These are phyloP conservation scores for Basidiobolus heterosporus DNA, from an alignment of 371 early-diverging fungal genomes.

Conservation along the genomic window DNA sequence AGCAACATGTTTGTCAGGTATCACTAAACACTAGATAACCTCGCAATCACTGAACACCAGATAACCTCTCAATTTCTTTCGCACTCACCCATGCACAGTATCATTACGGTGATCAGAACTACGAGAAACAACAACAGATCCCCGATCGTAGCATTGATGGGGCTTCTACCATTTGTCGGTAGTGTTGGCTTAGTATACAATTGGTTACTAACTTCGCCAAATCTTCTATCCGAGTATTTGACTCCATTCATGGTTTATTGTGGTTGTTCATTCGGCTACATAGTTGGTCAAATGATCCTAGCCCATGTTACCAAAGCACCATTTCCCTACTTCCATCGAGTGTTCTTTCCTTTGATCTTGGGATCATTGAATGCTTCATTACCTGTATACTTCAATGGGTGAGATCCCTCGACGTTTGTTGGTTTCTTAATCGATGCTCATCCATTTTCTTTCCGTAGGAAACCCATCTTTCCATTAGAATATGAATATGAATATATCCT, in stretches of 20 bases:
- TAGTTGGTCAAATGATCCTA: conserved; percentile 67
- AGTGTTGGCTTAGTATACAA: conserved; percentile 27
- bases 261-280: conserved; percentile 69
- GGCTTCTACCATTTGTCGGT: conserved; percentile 43
- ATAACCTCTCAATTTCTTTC: too few relatives aligned
- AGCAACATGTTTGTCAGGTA: conserved; percentile 40
- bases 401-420: conserved; percentile 8
- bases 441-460: conserved; percentile 2
- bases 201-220: conserved; percentile 61
- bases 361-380: conserved; percentile 50
- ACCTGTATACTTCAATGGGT: conserved; percentile 26
- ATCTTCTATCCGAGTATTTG: conserved; percentile 37
- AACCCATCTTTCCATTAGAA: conserved; percentile 18
- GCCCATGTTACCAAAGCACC: conserved; percentile 67
- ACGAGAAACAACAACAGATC: too few relatives aligned
- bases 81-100: too few relatives aligned
- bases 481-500: conserved; percentile 32
- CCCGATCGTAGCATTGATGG: conserved; percentile 25
- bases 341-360: conserved; percentile 38
- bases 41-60: too few relatives aligned
- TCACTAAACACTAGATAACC: too few relatives aligned
- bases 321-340: conserved; percentile 54
- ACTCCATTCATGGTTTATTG: conserved; percentile 45
- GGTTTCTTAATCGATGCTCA: neutral
- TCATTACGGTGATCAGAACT: too few relatives aligned